Base-by-base conservation (phyloP, 2,329 filamentous ascomycete species). In the Exophiala viscosa region DNA sequence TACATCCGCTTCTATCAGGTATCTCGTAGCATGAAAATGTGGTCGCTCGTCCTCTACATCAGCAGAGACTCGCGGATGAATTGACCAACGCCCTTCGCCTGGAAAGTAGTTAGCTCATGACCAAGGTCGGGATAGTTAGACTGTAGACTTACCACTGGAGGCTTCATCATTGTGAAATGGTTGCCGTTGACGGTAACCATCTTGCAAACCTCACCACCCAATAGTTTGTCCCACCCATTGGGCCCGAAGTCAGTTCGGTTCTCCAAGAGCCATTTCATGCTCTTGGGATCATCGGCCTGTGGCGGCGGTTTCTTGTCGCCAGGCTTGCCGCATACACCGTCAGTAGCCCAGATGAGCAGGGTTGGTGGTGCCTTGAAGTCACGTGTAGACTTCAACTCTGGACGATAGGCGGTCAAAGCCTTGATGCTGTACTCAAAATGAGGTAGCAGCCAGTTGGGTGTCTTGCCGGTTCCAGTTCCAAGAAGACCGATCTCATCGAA, bases 351-450 rank as follows among this genome's bases (percentile, higher is more conserved):
- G 52, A 79, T 67, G 38, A 76, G 59, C 50, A 69, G 68, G 4
- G 73, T 71, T 52, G 72, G 69, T 1, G 73, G 74, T 9, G 70
- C 65, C 36, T 68, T 69, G 14, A 66, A 65, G 10, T 66, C 63
- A 48, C 53, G 55, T n/a, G 52, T 56, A 4, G 58, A 57, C 48
- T 59, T 60, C 38, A 59, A 48, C 32, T 63, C 63, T 28, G 59
- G 65, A 36, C 65, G 64, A 60, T 79, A 79, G 23, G 69, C 70
- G 40, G 75, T 72, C 35, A 79, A 65, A 1, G 71, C 67, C 46
- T 74, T 70, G 57, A 79, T 76, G 54, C 71, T 73, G 23, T 76
- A 76, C 20, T 73, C 62, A 66, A 80, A 80, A 62, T 80, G 76
- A 15, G 75, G 74, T 2, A 77, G 68, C 23, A 80, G 67, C 75